Conservation (phyloP, 148 eudicot genomes). For the Spergularia bocconei region DNA sequence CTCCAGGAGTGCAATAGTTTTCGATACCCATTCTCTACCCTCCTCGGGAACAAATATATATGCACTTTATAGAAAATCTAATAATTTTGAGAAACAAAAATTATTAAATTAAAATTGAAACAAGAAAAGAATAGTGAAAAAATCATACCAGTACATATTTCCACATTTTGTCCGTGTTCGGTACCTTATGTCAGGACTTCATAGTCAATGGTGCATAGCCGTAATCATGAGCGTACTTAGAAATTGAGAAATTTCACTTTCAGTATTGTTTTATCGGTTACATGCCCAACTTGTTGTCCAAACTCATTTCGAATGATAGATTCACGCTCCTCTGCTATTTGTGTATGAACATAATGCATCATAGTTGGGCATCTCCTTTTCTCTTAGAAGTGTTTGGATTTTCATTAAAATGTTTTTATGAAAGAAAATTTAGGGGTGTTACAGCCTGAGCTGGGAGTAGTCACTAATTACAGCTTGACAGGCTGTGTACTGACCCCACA, state of each 20-base stretch:
- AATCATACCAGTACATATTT: conserved; percentile 13
- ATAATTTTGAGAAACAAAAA: background rate
- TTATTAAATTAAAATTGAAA: background rate
- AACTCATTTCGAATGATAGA: conserved; percentile 15
- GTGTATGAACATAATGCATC: conserved; percentile 16
- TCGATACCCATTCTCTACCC: background rate
- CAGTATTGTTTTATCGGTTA: background rate
- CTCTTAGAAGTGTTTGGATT: no score
- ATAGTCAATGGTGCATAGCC: conserved; percentile 4
- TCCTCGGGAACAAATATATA: background rate
- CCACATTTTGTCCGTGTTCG: conserved; percentile 16
- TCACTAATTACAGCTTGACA: no score
- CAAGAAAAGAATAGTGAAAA: background rate
- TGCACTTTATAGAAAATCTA: background rate
- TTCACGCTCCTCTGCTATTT: background rate
- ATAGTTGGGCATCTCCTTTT: conserved; percentile 19
- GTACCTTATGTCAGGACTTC: conserved; percentile 6
- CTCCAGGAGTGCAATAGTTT: background rate
- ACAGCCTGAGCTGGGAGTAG: no score
- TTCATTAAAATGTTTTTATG: no score
- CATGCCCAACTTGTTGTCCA: conserved; percentile 11
- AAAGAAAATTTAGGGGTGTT: no score
- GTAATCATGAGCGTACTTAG: conserved; percentile 16
- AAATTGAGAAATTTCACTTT: conserved; percentile 13
- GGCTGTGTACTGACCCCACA: no score